Evolutionary conservation across 2,329 filamentous ascomycete genomes (phyloP), one percentile per base, ranked within the genome.

Genomic region (Hypoxylon sp.): DNA sequence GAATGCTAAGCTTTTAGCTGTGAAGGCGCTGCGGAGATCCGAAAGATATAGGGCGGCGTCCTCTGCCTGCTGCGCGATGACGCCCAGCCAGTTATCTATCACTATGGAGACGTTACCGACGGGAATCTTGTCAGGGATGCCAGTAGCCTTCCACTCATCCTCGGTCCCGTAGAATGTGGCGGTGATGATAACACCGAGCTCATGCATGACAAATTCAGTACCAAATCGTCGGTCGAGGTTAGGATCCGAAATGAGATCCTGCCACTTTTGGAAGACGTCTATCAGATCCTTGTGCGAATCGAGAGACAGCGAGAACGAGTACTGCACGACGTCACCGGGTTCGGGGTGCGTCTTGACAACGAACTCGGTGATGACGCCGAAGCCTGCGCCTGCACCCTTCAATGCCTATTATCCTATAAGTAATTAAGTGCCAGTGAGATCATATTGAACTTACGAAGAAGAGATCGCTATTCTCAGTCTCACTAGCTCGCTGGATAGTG

Each of bases 21-120:
- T 86, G 70, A 91, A 90, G 0, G 83, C 78, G 0, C 78, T 78
- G 1, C 83, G 80, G 0, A 84, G 61, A 11, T 83, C 81, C 75
- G 79, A 80, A 67, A 85, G 75, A 74, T 80, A 80, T 3, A 87
- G 77, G 0, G 77, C 83, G 11, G 81, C 80, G 37, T 81, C 79
- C 65, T 88, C 81, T 11, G 83, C 85, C 63, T 84, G 80, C 45
- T 85, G 80, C 0, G 83, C 80, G 5, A 91, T 78, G 48, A 88
- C 81, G 5, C 82, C 87, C 19, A 91, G 78, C 88, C 89, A 92
- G 77, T 90, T 86, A 41, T 84, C 82, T 21, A 88, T 69, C n/a
- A 84, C 81, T 5, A 87, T 71, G 8, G 83, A 80, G 3, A 80
- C 69, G 9, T 74, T 74, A 4, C 79, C 78, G 7, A 73, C 70